These are phyloP conservation scores for Pythium folliculosum DNA, from an alignment of 352 stramenopile genomes.

Conservation along the genomic window DNA sequence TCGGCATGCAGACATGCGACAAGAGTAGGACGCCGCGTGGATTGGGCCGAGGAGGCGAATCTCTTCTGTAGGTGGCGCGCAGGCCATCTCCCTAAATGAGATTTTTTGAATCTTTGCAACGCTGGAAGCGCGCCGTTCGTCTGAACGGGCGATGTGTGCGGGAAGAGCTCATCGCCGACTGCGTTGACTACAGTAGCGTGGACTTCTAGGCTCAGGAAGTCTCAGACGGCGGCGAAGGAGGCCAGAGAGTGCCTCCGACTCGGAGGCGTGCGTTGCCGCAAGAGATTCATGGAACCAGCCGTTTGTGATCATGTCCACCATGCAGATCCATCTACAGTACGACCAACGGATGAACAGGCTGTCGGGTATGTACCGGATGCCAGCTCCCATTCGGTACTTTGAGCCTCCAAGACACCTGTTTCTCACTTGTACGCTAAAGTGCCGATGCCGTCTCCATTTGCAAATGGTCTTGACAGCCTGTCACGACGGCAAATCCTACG, in stretches of 20 bases:
- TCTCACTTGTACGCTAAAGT: too few species aligned
- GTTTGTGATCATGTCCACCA: background rate
- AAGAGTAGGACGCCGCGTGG: background rate
- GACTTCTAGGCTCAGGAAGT: background rate
- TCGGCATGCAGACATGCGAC: background rate
- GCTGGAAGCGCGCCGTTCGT: background rate
- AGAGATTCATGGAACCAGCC: background rate
- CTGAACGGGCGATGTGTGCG: background rate
- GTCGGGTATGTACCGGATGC: background rate
- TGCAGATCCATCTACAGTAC: too few species aligned
- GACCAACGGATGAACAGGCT: background rate
- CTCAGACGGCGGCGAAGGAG: background rate
- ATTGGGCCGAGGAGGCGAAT: background rate
- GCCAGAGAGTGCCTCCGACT: background rate
- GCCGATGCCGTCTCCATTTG: too few species aligned
- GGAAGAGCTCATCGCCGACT: background rate
- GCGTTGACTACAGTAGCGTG: background rate
- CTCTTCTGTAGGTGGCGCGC: constrained; percentile 12
- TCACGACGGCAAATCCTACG: too few species aligned
- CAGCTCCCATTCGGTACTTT: background rate
- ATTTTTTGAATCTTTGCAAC: background rate
- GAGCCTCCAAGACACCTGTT: background rate
- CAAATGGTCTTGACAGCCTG: too few species aligned
- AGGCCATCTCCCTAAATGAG: background rate
- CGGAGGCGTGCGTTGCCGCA: background rate